Evolutionary conservation across 129 eudicot species (phyloP), one percentile per base, ranked within the genome.

Genomic region (Tanacetum coccineum): DNA sequence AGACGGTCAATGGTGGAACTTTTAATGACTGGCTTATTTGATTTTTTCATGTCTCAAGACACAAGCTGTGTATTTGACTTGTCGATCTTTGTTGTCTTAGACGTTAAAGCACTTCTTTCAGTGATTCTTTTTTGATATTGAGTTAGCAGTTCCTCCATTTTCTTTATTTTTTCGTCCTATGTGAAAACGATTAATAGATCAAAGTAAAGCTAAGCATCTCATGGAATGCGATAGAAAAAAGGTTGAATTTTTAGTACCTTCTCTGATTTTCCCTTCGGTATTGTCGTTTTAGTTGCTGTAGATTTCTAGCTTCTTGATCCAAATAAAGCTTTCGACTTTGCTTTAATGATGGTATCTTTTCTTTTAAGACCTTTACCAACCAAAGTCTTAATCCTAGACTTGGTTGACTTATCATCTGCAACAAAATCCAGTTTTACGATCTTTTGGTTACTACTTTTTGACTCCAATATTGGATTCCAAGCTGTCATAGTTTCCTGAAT

Each of bases 121-220:
- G 95, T 87, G 11, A 91, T 91, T 70, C 91, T 72, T 71, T 81
- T 91, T 74, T 83, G 91, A 8, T 95, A 83, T 75, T 77, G 88
- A 71, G 67, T 21, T 45, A 56, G 50, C 50, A 88, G 26, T 81
- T 91, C 91, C 80, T 91, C 98, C 80, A 69, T 77, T 78, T 61
- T 88, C 90, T 82, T 88, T 75, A 89, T 71, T 65, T 77, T 83
- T 78, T 88, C 96, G 49, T 91, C 98, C 96, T 91, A 66, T 19
- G 18, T 8, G 68, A 52, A 15, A 68, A 36, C 19, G 40, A 70
- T 22, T 68, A 72, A 74, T 7, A 67, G 13, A 66, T 68, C 21
- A 74, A 63, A 65, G 64, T 46, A 22, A 22, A 22, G 7, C 19
- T 46, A 53, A 75, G 1, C 19, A 48, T 48, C 14, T n/a, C 0